These are phyloP conservation scores for Tricholoma matsutake DNA, from an alignment of 768 basidiomycete genomes.

Conservation along the genomic window DNA sequence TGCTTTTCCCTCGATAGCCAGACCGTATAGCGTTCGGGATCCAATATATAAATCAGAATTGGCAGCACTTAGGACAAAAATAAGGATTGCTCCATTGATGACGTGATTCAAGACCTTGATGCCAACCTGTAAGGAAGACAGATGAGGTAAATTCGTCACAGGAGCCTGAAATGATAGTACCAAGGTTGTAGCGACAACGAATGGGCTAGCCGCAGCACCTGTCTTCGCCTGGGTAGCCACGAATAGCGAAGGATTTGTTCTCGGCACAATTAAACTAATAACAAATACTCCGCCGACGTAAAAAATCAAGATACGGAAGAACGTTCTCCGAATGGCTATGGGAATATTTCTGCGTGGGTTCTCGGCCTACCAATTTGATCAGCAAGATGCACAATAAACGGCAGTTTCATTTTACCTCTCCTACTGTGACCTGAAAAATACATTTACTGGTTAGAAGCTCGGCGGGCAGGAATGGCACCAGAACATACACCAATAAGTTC, in stretches of 20 bases:
- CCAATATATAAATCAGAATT: constrained; percentile 63
- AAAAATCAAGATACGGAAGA: constrained; percentile 54
- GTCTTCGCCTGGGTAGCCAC: constrained; percentile 43
- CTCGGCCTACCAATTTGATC: constrained; percentile 41
- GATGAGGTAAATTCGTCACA: neutral
- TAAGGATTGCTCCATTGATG: constrained; percentile 60
- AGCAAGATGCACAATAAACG: neutral
- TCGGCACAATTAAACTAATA: constrained; percentile 69
- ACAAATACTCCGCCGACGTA: constrained; percentile 72
- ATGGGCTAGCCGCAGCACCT: constrained; percentile 62
- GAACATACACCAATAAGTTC: constrained; percentile 71
- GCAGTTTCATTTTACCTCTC: constrained; percentile 30
- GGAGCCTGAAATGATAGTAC: constrained; percentile 17
- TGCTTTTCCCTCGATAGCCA: constrained; percentile 49
- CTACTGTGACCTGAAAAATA: constrained; percentile 38
- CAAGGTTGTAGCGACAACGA: constrained; percentile 49
- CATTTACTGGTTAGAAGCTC: neutral
- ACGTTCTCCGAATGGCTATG: constrained; percentile 62
- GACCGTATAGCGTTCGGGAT: constrained; percentile 45
- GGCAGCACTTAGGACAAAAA: constrained; percentile 63
- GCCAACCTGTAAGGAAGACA: constrained; percentile 34
- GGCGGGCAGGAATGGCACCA: constrained; percentile 3
- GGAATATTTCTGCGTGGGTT: constrained; percentile 76
- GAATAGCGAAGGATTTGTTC: constrained; percentile 47
- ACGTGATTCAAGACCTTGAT: constrained; percentile 60